Percentiles rank a stretch among this genome's conserved stretches.
Conservation (phyloP, 306 rosid species). For the Dalbergia cochinchinensis region DNA sequence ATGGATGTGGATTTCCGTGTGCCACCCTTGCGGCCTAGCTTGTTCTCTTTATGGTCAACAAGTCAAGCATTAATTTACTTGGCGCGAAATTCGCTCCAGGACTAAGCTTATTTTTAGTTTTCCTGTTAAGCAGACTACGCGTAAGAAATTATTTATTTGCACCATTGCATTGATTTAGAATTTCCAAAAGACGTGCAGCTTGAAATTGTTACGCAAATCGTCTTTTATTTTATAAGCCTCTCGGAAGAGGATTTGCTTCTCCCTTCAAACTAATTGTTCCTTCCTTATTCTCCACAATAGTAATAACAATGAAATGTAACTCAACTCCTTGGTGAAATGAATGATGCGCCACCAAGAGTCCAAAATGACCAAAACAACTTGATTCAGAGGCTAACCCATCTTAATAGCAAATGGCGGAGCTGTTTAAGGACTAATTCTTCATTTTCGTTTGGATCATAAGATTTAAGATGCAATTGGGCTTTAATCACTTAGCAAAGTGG, state of each 20-base stretch:
- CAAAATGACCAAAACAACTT: not conserved
- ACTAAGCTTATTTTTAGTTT: not conserved
- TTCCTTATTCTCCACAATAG: not conserved
- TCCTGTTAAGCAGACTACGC: too few relatives aligned
- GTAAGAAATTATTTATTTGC: not conserved
- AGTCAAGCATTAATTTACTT: conserved; percentile 7
- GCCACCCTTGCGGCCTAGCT: conserved; percentile 10
- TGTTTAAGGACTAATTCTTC: not conserved
- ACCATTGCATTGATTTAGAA: conserved; percentile 20
- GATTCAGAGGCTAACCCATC: not conserved
- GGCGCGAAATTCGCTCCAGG: conserved; percentile 5
- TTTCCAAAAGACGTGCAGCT: conserved; percentile 14
- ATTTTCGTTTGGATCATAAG: conserved; percentile 12
- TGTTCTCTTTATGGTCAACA: conserved; percentile 32
- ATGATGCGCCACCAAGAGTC: not conserved
- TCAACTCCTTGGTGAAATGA: not conserved
- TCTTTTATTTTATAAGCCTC: not conserved
- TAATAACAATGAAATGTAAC: not conserved
- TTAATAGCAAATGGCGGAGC: not conserved
- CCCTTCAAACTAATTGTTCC: not conserved
- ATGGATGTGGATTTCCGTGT: conserved; percentile 1
- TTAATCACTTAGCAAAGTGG: conserved; percentile 33
- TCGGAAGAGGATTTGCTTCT: not conserved
- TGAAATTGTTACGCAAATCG: not conserved
- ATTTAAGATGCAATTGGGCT: conserved; percentile 38